phyloP scores from a whole-genome alignment of 2,329 filamentous ascomycete genomes.

The Talaromyces atroroseus region DNA sequence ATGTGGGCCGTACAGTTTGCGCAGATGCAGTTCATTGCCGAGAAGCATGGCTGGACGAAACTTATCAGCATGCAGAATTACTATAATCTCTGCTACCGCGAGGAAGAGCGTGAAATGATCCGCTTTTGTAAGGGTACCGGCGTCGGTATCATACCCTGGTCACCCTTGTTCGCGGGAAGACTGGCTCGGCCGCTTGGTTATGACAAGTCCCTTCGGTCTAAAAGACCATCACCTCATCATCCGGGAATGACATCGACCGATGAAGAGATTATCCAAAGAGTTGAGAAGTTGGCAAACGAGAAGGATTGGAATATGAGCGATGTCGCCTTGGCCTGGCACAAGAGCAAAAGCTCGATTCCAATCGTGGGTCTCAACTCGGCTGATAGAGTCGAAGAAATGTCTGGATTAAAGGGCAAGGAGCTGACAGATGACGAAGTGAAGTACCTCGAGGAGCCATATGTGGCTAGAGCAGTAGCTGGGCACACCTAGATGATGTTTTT shows the following conservation, averaged over 20 bases:
- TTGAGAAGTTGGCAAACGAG: slow-evolving; percentile 45
- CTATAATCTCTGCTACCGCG: slow-evolving; percentile 53
- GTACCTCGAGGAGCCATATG: slow-evolving; percentile 42
- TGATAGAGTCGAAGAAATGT: slow-evolving; percentile 46
- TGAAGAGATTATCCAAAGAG: slow-evolving; percentile 39
- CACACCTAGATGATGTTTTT: background rate
- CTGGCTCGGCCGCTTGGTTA: slow-evolving; percentile 19
- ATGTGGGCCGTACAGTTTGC: slow-evolving; percentile 37
- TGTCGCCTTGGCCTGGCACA: slow-evolving; percentile 36
- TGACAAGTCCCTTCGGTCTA: slow-evolving; percentile 3
- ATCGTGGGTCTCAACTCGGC: slow-evolving; percentile 49
- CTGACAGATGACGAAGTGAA: slow-evolving; percentile 46
- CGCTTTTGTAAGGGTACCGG: slow-evolving; percentile 45
- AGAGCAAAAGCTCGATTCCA: slow-evolving; percentile 36
- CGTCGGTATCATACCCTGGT: slow-evolving; percentile 40
- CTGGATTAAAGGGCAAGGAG: slow-evolving; percentile 40
- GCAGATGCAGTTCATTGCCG: slow-evolving; percentile 52
- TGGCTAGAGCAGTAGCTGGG: slow-evolving; percentile 4
- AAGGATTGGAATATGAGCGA: slow-evolving; percentile 35
- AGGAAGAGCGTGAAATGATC: slow-evolving; percentile 56
- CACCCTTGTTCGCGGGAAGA: slow-evolving; percentile 21
- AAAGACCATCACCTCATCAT: slow-evolving; percentile 6
- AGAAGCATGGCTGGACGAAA: slow-evolving; percentile 53
- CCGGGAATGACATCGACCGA: slow-evolving; percentile 6
- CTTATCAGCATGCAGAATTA: slow-evolving; percentile 43